Percentiles rank a stretch among this genome's conserved stretches.
phyloP scores from a whole-genome alignment of 2,329 filamentous ascomycete genomes.

The Pleoardoris graminearum region DNA sequence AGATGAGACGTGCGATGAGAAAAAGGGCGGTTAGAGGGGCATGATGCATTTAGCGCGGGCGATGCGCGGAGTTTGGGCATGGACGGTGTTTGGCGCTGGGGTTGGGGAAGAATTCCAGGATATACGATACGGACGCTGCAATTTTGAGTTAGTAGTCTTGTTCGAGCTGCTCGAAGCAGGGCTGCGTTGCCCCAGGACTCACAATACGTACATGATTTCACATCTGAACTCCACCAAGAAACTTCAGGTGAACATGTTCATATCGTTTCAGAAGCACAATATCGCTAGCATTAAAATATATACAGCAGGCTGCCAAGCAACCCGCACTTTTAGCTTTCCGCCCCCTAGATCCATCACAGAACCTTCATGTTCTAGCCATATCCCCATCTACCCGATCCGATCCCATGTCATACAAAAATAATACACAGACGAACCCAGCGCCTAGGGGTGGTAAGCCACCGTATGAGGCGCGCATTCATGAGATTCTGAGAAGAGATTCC shows the following conservation, averaged over 20 bases:
- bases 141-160: too few relatives aligned
- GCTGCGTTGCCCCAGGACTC: too few relatives aligned
- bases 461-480: conserved; percentile 5
- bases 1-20: conserved; percentile 9
- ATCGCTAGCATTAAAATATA: conserved; percentile 11
- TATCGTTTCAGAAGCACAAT: not conserved
- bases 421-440: conserved; percentile 32
- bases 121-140: too few relatives aligned
- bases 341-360: not conserved
- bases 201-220: too few relatives aligned
- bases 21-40: not conserved
- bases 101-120: not conserved
- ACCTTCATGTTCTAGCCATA: not conserved
- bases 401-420: conserved; percentile 18
- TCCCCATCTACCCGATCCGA: conserved; percentile 7
- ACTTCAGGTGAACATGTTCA: too few relatives aligned
- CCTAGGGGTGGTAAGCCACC: conserved; percentile 12
- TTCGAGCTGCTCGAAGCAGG: too few relatives aligned
- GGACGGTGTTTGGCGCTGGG: conserved; percentile 11
- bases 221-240: too few relatives aligned
- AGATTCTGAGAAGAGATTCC: conserved; percentile 9
- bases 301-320: conserved; percentile 1
- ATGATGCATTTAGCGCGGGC: not conserved
- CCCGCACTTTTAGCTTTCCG: not conserved
- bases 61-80: conserved; percentile 8